These are phyloP conservation scores for Fusarium sp. DNA, from an alignment of 2,329 filamentous ascomycete genomes.

Conservation along the genomic window DNA sequence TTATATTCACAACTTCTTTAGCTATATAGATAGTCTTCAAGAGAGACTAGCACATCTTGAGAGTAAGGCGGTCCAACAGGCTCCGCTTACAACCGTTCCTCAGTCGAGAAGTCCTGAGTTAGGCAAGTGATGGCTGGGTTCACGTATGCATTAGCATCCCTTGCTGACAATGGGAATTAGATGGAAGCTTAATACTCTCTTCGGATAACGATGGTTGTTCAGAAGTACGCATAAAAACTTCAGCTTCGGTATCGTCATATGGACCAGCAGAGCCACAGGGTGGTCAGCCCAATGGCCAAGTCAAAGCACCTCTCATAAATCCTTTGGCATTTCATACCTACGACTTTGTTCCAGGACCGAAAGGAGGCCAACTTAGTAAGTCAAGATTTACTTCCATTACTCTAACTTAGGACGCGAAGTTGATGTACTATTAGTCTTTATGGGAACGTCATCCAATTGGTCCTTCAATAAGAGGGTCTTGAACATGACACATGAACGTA, in stretches of 20 bases:
- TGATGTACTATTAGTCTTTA: constrained; percentile 29
- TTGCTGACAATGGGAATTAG: background rate
- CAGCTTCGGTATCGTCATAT: constrained; percentile 11
- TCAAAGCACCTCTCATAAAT: constrained; percentile 37
- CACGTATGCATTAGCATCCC: accelerated
- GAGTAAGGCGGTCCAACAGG: background rate
- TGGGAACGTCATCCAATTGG: constrained; percentile 44
- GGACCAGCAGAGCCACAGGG: background rate
- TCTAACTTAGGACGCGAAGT: background rate
- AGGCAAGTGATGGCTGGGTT: background rate
- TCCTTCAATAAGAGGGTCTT: constrained; percentile 43
- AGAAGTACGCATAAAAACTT: constrained; percentile 5
- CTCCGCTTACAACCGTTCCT: background rate
- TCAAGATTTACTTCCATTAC: background rate
- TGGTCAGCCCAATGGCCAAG: constrained; percentile 1
- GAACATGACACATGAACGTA: constrained; percentile 39
- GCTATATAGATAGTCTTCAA: constrained; percentile 36
- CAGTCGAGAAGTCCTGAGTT: constrained; percentile 8
- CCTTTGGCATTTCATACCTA: constrained; percentile 41
- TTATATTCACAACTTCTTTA: constrained; percentile 1
- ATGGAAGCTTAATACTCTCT: background rate
- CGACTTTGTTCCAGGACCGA: constrained; percentile 39
- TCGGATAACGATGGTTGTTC: background rate
- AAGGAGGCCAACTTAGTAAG: constrained; percentile 25
- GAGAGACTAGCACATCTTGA: constrained; percentile 31